These are phyloP conservation scores for Barnettozyma pratensis DNA, from an alignment of 805 yeast species.

Conservation along the genomic window DNA sequence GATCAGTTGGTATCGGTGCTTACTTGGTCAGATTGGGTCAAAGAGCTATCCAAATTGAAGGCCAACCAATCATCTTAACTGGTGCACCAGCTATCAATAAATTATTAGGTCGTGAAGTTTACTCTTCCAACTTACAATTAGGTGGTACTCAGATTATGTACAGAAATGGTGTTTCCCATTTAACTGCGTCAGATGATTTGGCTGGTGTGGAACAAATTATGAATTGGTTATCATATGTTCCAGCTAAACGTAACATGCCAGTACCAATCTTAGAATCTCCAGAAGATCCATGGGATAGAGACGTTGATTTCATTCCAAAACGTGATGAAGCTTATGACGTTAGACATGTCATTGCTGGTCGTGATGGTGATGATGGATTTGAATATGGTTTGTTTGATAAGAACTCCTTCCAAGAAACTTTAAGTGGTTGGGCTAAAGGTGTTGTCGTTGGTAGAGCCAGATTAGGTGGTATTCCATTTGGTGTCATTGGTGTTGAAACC, in stretches of 20 bases:
- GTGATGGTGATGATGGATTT: constrained; percentile 62
- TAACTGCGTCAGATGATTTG: constrained; percentile 94
- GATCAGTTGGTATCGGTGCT: constrained; percentile 99
- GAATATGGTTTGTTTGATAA: constrained; percentile 90
- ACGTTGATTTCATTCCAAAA: constrained; percentile 73
- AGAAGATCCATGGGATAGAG: constrained; percentile 91
- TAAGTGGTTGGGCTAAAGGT: constrained; percentile 98
- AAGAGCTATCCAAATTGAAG: constrained; percentile 97
- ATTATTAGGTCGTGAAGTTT: constrained; percentile 93
- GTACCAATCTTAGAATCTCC: constrained; percentile 77
- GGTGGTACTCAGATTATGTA: constrained; percentile 99
- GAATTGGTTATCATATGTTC: constrained; percentile 94
- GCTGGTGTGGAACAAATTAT: constrained; percentile 94
- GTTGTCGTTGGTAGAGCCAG: constrained; percentile 99
- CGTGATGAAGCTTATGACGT: constrained; percentile 79
- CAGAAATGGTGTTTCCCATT: constrained; percentile 95
- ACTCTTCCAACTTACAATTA: constrained; percentile 91
- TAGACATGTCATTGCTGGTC: constrained; percentile 91
- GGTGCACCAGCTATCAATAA: constrained; percentile 99
- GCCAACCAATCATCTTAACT: constrained; percentile 96
- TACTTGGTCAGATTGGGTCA: constrained; percentile 97
- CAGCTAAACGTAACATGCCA: constrained; percentile 83
- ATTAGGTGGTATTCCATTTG: constrained; percentile 97
- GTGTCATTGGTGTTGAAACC: constrained; percentile 96
- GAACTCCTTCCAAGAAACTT: constrained; percentile 90